Evolutionary conservation across 2,329 filamentous ascomycete genomes (phyloP), one percentile per base, ranked within the genome.

Genomic region (Trichoderma semiorbis): DNA sequence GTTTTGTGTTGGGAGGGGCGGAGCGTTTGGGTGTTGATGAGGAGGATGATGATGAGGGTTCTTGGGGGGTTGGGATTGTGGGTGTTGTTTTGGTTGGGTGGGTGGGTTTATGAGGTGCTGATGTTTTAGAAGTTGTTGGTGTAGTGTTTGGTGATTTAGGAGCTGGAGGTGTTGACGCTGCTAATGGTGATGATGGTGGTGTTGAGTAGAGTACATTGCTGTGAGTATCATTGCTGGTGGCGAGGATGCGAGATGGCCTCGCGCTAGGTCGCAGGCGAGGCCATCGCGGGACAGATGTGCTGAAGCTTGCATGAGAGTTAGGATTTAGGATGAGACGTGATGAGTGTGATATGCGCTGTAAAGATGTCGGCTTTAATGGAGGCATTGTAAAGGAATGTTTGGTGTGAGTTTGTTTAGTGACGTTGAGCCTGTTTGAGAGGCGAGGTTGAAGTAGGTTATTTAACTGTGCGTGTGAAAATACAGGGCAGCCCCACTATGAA

Each of bases 1-100:
- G 62, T 62, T 67, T 67, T 34, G 70, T 65, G 55, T 60, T 65
- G 8, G 72, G 68, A 1, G 72, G 72, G 12, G 71, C 71, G 30
- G 68, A 62, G 55, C 68, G 72, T 61, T 72, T 72, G 24, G 39
- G 34, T 10, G 47, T 28, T 21, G 58, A 26, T 21, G 32, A 18
- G 12, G 24, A 18, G 8, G 36, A 4, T n/a, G 30, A 11, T 4
- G n/a, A 0, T 67, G 47, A 24, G 18, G 65, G 18, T 61, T 39
- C 36, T 39, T 18, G 36, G 36, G 14, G 26, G 26, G 3, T 47
- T 65, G 26, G 5, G 26, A 36, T 36, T 36, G 34, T 36, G 2
- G 34, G 14, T 7, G 36, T 39, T 18, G 10, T 18, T 53, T 32
- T 24, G 11, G 16, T 10, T 57, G 12, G 1, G 24, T 36, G n/a